These are phyloP conservation scores for Botrytis fragariae DNA, from an alignment of 2,329 filamentous ascomycete species.

Conservation along the genomic window DNA sequence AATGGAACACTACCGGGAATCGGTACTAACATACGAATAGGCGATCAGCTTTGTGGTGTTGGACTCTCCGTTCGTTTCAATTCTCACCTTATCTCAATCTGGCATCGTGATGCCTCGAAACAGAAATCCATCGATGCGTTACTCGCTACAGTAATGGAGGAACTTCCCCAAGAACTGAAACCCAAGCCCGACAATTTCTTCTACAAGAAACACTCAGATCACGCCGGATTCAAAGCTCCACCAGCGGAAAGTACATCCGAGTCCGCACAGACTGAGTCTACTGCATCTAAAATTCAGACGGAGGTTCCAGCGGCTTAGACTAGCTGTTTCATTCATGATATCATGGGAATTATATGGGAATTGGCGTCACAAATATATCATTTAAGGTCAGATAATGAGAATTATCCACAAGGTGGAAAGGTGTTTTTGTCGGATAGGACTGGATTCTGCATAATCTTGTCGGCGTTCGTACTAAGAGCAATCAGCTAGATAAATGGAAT, in stretches of 20 bases:
- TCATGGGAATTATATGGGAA: constrained; percentile 3
- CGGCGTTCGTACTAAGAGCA: constrained; percentile 21
- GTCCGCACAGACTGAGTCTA: constrained; percentile 20
- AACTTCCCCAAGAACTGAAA: constrained; percentile 68
- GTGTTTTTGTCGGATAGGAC: constrained; percentile 20
- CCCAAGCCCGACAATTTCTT: constrained; percentile 72
- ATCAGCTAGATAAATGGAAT: constrained; percentile 15
- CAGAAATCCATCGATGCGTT: constrained; percentile 74
- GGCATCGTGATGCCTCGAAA: constrained; percentile 86
- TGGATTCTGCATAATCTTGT: constrained; percentile 24
- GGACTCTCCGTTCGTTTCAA: constrained; percentile 87
- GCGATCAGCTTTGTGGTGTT: constrained; percentile 85
- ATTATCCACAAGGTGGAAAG: constrained; percentile 15
- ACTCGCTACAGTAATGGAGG: constrained; percentile 67
- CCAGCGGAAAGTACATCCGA: constrained; percentile 24
- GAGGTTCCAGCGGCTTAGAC: constrained; percentile 26
- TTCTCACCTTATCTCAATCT: constrained; percentile 82
- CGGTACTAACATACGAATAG: constrained; percentile 44
- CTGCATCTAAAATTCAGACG: constrained; percentile 26
- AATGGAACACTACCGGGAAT: not conserved
- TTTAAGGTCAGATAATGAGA: constrained; percentile 11
- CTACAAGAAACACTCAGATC: constrained; percentile 89
- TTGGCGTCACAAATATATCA: constrained; percentile 12
- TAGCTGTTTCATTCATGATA: constrained; percentile 16
- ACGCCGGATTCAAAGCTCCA: constrained; percentile 73